These are phyloP conservation scores for Phytophthora capsici DNA, from an alignment of 352 stramenopile species.

Conservation along the genomic window DNA sequence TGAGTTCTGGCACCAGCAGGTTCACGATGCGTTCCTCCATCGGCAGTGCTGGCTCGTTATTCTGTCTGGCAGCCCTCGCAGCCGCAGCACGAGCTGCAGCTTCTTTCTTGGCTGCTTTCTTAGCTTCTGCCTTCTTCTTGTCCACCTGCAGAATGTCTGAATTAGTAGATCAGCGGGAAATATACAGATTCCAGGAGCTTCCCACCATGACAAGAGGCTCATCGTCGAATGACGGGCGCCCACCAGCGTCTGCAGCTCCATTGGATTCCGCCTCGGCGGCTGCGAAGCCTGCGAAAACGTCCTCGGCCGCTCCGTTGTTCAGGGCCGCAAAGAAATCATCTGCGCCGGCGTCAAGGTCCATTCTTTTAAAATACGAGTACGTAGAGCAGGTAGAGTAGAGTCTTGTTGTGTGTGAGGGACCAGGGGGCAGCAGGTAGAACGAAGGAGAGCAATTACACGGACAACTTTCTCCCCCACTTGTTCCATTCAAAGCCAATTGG, in stretches of 20 bases:
- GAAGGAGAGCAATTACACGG: not conserved
- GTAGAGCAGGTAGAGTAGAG: slow-evolving; percentile 1
- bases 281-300: slow-evolving; percentile 66
- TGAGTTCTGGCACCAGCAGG: slow-evolving; percentile 83
- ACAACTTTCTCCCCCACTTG: slow-evolving; percentile 13
- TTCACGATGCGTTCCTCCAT: slow-evolving; percentile 92
- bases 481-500: slow-evolving; percentile 34
- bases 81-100: slow-evolving; percentile 29
- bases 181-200: not conserved
- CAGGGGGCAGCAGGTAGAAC: slow-evolving; percentile 7
- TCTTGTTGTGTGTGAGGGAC: slow-evolving; percentile 11
- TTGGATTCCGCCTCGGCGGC: slow-evolving; percentile 35
- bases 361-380: slow-evolving; percentile 18
- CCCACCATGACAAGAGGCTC: slow-evolving; percentile 43
- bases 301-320: slow-evolving; percentile 62
- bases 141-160: slow-evolving; percentile 28
- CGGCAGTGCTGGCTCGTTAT: slow-evolving; percentile 63
- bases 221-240: slow-evolving; percentile 35
- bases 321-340: slow-evolving; percentile 87
- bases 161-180: not conserved
- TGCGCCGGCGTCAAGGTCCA: slow-evolving; percentile 80
- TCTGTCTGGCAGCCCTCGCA: slow-evolving; percentile 45
- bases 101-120: slow-evolving; percentile 58
- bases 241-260: not conserved
- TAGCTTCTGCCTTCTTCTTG: slow-evolving; percentile 57